These are phyloP conservation scores for Claviceps sp. DNA, from an alignment of 2,329 filamentous ascomycete species.

Conservation along the genomic window DNA sequence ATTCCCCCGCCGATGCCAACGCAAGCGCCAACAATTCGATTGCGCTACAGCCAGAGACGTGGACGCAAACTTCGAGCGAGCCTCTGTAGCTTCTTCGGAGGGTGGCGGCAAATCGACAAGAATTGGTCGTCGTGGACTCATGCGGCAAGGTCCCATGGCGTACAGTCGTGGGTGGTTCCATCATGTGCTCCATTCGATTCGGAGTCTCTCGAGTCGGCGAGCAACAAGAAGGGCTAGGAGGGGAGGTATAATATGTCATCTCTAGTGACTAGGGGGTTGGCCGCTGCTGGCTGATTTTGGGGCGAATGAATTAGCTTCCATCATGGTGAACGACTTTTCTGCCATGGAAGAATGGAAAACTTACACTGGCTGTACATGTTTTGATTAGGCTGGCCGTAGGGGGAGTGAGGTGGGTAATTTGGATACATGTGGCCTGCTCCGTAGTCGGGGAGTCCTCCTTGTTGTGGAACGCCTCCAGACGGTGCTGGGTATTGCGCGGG, in stretches of 20 bases:
- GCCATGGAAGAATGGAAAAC: slow-evolving; percentile 7
- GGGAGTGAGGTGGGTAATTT: slow-evolving; percentile 44
- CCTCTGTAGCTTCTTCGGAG: no score
- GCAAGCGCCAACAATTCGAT: no score
- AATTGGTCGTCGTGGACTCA: no score
- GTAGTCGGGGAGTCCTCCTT: slow-evolving; percentile 41
- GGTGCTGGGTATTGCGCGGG: slow-evolving; percentile 54
- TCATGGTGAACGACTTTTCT: not conserved
- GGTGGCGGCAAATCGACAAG: no score
- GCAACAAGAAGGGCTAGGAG: no score
- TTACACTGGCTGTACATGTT: slow-evolving; percentile 49
- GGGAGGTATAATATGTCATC: not conserved
- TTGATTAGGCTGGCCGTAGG: slow-evolving; percentile 42
- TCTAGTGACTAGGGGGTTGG: slow-evolving; percentile 2
- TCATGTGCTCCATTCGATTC: no score
- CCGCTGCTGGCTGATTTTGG: slow-evolving; percentile 6
- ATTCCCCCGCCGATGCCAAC: no score
- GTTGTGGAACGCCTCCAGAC: slow-evolving; percentile 36
- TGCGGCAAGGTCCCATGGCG: no score
- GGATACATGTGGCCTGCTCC: slow-evolving; percentile 39
- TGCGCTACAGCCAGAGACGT: no score
- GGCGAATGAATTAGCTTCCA: not conserved
- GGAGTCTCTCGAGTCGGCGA: no score
- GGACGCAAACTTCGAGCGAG: no score
- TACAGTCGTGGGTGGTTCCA: no score